These are phyloP conservation scores for Boletus coccyginus DNA, from an alignment of 768 basidiomycete genomes.

Conservation along the genomic window DNA sequence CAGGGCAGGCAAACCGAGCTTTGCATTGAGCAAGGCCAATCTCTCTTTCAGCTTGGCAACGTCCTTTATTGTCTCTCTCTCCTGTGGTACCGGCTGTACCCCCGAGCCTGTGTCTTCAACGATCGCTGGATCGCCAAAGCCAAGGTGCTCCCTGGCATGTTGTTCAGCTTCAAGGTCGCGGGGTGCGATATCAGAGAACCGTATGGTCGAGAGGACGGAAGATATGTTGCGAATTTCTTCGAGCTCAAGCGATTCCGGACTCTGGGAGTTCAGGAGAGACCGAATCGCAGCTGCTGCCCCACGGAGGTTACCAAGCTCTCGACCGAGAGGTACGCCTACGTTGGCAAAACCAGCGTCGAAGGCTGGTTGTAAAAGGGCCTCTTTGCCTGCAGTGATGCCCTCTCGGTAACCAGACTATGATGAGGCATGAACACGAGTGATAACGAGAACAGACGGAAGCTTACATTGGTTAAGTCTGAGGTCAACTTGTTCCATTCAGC, in stretches of 20 bases:
- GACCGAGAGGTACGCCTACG: slow-evolving; percentile 71
- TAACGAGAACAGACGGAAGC: slow-evolving; percentile 10
- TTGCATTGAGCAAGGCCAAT: slow-evolving; percentile 29
- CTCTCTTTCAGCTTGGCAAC: slow-evolving; percentile 38
- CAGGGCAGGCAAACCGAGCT: slow-evolving; percentile 32
- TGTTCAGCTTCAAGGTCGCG: slow-evolving; percentile 74
- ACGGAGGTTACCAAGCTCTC: slow-evolving; percentile 73
- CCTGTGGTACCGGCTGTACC: slow-evolving; percentile 13
- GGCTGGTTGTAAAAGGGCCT: slow-evolving; percentile 80
- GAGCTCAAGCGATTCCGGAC: slow-evolving; percentile 14
- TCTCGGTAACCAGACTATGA: slow-evolving; percentile 91
- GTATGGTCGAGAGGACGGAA: slow-evolving; percentile 53
- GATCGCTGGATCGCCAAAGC: slow-evolving; percentile 29
- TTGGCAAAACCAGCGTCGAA: slow-evolving; percentile 84
- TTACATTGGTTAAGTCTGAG: slow-evolving; percentile 68
- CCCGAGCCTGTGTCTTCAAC: slow-evolving; percentile 41
- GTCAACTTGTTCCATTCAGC: slow-evolving; percentile 69
- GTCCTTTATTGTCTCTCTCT: slow-evolving; percentile 38
- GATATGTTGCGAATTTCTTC: slow-evolving; percentile 54
- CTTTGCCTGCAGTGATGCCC: slow-evolving; percentile 91
- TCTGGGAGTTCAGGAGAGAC: slow-evolving; percentile 45
- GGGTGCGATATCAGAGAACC: slow-evolving; percentile 71
- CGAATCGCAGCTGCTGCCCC: slow-evolving; percentile 67
- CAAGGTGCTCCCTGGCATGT: slow-evolving; percentile 69
- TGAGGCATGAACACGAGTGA: background rate